Evolutionary conservation across 352 stramenopile genomes (phyloP).

Genomic region (Elongisporangium senticosum): DNA sequence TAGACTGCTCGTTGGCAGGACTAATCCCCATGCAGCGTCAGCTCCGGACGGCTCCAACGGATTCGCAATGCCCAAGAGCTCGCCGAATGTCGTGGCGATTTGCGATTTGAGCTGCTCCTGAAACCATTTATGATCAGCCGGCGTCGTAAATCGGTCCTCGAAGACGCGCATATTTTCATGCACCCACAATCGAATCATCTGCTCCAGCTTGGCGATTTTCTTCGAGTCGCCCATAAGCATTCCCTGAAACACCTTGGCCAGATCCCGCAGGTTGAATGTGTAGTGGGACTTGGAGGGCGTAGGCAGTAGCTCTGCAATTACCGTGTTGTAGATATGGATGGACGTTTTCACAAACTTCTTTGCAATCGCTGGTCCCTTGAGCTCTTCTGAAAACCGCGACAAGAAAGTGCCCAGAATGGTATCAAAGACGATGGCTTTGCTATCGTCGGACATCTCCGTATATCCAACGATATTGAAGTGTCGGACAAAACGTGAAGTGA

Average conservation of each 20-base stretch:
- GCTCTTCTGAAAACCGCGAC: constrained; percentile 25
- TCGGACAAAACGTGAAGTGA: constrained; percentile 86
- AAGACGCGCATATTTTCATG: constrained; percentile 94
- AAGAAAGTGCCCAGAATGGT: constrained; percentile 91
- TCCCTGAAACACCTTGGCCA: constrained; percentile 93
- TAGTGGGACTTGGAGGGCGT: constrained; percentile 94
- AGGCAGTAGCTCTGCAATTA: constrained; percentile 86
- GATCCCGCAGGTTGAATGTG: constrained; percentile 93
- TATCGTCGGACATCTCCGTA: constrained; percentile 84
- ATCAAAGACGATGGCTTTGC: constrained; percentile 89
- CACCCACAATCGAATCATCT: constrained; percentile 86
- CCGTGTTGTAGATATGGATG: constrained; percentile 90
- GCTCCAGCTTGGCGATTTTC: constrained; percentile 47
- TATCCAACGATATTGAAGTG: constrained; percentile 94
- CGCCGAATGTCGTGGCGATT: constrained; percentile 45
- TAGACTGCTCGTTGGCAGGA: constrained; percentile 45
- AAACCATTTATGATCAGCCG: constrained; percentile 91
- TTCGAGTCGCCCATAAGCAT: constrained; percentile 84
- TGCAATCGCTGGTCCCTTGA: background rate
- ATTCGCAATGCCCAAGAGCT: constrained; percentile 23
- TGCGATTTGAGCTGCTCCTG: constrained; percentile 62
- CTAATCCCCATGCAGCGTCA: constrained; percentile 3
- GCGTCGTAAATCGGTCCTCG: constrained; percentile 91
- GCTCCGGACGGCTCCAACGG: background rate
- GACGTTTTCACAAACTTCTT: constrained; percentile 77